phyloP scores from a whole-genome alignment of 176 grass and related monocot genomes.

The Avena sativa region DNA sequence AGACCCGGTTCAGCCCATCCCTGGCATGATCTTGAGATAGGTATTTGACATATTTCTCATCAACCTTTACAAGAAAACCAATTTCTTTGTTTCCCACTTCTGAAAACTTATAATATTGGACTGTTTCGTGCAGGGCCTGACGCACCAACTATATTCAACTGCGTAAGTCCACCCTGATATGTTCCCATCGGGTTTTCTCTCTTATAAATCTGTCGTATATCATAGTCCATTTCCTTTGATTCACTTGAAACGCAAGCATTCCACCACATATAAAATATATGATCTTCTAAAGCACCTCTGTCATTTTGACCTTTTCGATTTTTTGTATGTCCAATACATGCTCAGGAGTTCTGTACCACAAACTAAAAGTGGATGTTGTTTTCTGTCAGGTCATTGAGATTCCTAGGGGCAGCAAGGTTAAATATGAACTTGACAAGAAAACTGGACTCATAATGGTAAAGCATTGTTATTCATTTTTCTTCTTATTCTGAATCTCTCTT shows the following conservation, averaged over 20 bases:
- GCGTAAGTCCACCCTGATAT: conserved; percentile 59
- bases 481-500: not conserved
- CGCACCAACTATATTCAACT: conserved; percentile 91
- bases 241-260: not conserved
- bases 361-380: not conserved
- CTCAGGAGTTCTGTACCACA: not conserved
- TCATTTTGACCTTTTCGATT: not conserved
- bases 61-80: not conserved
- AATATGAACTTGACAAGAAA: conserved; percentile 99
- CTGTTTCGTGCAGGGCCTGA: conserved; percentile 69
- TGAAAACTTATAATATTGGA: not conserved
- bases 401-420: conserved; percentile 91
- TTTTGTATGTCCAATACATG: not conserved
- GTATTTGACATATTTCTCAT: conserved; percentile 47
- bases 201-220: not conserved
- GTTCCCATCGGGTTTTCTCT: not conserved
- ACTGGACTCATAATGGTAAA: conserved; percentile 91
- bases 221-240: not conserved
- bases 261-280: not conserved
- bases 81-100: not conserved
- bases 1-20: conserved; percentile 89
- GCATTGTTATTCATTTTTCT: not conserved
- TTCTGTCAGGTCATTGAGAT: conserved; percentile 83
- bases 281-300: not conserved
- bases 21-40: conserved; percentile 99